Base-by-base conservation (phyloP, 768 basidiomycete genomes). In the Tricholoma saponaceum region DNA sequence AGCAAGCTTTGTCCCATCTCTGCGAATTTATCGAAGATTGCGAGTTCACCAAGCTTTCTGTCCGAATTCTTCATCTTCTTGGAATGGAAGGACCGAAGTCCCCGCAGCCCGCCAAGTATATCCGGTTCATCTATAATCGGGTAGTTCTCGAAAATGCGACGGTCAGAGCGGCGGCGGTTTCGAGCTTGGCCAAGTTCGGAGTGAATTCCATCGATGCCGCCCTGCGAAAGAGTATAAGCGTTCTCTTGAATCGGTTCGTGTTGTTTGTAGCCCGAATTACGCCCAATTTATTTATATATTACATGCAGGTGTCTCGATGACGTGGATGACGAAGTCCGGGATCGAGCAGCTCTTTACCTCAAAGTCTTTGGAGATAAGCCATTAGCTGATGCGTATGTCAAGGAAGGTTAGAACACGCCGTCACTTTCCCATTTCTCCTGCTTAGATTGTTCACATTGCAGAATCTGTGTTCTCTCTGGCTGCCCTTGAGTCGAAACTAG, bases 21-120 rank as follows among this genome's bases (percentile, higher is more conserved):
- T 99, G 97, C 79, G 97, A 99, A 71, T 99, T 99, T 70, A 99
- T 99, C 70, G 97, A 99, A 74, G 97, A 99, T 70, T 99, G 97
- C 82, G 97, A 99, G 71, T 99, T 98, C 69, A 98, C 96, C 30
- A 99, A 98, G 74, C 85, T 99, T 51, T 97, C 95, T 28, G 97
- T 99, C 60, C 91, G 96, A 49, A 93, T 99, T 64, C 82, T 99
- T 23, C 92, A 99, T 69, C 76, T 99, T 35, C 85, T 99, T 49
- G 97, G 97, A 32, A 82, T 95, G 57, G 97, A 99, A 74, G 97
- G 96, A 9, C 96, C 97, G 30, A 92, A 92, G 69, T 89, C 95
- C 26, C 86, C 89, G n/a, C 91, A 97, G 71, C 97, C 97, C 10
- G 89, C 93, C 52, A 98, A 98, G 75, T 99, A 96, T 70, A 99